Evolutionary conservation across 2,329 filamentous ascomycete species (phyloP).

Genomic region (Penicillium sp.): DNA sequence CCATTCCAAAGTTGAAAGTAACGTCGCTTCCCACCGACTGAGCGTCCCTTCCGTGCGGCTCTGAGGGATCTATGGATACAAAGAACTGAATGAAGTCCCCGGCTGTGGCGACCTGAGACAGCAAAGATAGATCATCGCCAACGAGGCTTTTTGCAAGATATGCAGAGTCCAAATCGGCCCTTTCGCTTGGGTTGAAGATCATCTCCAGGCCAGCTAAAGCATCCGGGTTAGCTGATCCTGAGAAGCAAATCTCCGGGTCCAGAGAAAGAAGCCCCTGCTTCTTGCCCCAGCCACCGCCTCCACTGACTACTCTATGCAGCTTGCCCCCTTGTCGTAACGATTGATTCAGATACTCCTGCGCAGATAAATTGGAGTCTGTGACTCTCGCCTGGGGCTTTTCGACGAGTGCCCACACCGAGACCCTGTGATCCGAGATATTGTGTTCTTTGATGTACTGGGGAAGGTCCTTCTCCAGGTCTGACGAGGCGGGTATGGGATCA

Average conservation of each 20-base stretch:
- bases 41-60: background rate
- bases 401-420: conserved; percentile 40
- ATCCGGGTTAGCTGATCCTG: conserved; percentile 10
- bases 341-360: conserved; percentile 20
- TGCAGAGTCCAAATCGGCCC: conserved; percentile 10
- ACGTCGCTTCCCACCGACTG: conserved; percentile 8
- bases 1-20: conserved; percentile 30
- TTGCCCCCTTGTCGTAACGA: conserved; percentile 31
- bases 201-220: conserved; percentile 18
- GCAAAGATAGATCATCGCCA: conserved; percentile 30
- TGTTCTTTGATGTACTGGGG: conserved; percentile 37
- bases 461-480: conserved; percentile 38
- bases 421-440: conserved; percentile 30
- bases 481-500: conserved; percentile 35
- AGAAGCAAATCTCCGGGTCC: conserved; percentile 35
- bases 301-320: conserved; percentile 40
- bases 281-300: conserved; percentile 43
- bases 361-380: conserved; percentile 5
- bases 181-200: conserved; percentile 17
- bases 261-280: conserved; percentile 40
- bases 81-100: conserved; percentile 41
- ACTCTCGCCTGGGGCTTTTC: conserved; percentile 21
- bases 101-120: conserved; percentile 35
- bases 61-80: conserved; percentile 26
- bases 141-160: conserved; percentile 17